A percentile compares a stretch with the other conserved stretches of the same genome.
Conservation (phyloP, 352 stramenopile species). For the Phytophthora kernoviae region DNA sequence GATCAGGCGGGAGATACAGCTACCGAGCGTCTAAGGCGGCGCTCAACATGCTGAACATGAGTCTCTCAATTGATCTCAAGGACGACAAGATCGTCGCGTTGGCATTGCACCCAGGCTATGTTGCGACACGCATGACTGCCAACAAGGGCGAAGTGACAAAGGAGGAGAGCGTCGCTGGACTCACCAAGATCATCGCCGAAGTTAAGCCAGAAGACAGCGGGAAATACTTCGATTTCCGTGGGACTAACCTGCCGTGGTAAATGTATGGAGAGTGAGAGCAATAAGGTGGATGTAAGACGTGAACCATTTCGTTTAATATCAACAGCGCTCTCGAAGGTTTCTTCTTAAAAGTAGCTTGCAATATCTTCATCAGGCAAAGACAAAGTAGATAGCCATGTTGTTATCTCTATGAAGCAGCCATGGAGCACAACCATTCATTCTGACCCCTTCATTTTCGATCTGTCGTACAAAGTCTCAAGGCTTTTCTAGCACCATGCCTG, state of each 20-base stretch:
- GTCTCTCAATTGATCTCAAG: conserved; percentile 53
- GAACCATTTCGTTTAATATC: too few species aligned
- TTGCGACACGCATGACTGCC: conserved; percentile 56
- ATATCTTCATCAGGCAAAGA: too few species aligned
- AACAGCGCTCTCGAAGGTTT: too few species aligned
- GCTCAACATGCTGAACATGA: conserved; percentile 72
- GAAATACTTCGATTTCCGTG: conserved; percentile 51
- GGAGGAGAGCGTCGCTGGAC: conserved; percentile 40
- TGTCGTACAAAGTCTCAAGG: background rate
- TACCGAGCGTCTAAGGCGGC: conserved; percentile 78
- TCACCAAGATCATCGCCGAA: conserved; percentile 46
- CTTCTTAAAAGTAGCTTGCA: too few species aligned
- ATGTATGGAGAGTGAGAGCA: too few species aligned
- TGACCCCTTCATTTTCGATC: conserved; percentile 6
- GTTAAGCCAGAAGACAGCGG: conserved; percentile 42
- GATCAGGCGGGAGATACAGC: conserved; percentile 41
- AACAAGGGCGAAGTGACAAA: conserved; percentile 34
- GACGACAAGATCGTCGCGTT: conserved; percentile 46
- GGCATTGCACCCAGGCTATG: conserved; percentile 58
- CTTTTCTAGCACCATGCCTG: conserved; percentile 13
- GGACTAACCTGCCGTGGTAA: conserved; percentile 47
- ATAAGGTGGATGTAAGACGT: too few species aligned
- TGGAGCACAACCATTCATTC: background rate
- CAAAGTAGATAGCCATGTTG: too few species aligned
- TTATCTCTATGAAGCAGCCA: too few species aligned